Evolutionary conservation across 306 rosid species (phyloP).

Genomic region (Crataegus laevigata): DNA sequence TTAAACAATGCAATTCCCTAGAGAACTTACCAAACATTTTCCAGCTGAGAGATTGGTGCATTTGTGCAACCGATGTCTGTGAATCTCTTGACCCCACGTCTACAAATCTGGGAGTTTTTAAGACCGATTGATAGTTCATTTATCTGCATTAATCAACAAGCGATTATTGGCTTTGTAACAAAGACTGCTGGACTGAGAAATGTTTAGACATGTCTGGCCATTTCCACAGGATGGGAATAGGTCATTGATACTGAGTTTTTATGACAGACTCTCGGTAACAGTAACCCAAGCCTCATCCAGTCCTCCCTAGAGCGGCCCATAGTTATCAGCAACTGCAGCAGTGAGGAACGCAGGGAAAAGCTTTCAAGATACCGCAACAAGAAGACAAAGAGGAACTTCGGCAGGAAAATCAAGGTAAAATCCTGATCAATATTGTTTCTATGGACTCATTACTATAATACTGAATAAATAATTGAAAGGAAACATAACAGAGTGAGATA

Average conservation of each 20-base stretch:
- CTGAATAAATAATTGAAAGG: background rate
- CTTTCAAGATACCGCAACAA: conserved; percentile 92
- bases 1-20: background rate
- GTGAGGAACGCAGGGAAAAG: conserved; percentile 78
- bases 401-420: conserved; percentile 94
- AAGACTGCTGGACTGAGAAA: conserved; percentile 22
- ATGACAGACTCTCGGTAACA: conserved; percentile 76
- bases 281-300: conserved; percentile 36
- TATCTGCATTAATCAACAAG: conserved; percentile 10
- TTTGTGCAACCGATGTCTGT: background rate
- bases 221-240: conserved; percentile 27
- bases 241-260: conserved; percentile 47
- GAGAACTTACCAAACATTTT: background rate
- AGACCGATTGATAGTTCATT: background rate
- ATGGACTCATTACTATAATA: background rate
- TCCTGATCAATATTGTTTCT: background rate
- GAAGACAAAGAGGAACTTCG: conserved; percentile 87
- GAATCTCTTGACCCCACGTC: background rate
- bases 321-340: conserved; percentile 50
- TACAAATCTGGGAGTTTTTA: background rate
- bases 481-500: background rate
- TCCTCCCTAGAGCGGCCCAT: conserved; percentile 61
- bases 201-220: conserved; percentile 36
- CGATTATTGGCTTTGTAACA: conserved; percentile 11
- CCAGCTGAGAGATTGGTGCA: background rate